A percentile compares a stretch with the other conserved stretches of the same genome.
Conservation (phyloP, 2,329 filamentous ascomycete species). For the Ophiostoma ulmi region DNA sequence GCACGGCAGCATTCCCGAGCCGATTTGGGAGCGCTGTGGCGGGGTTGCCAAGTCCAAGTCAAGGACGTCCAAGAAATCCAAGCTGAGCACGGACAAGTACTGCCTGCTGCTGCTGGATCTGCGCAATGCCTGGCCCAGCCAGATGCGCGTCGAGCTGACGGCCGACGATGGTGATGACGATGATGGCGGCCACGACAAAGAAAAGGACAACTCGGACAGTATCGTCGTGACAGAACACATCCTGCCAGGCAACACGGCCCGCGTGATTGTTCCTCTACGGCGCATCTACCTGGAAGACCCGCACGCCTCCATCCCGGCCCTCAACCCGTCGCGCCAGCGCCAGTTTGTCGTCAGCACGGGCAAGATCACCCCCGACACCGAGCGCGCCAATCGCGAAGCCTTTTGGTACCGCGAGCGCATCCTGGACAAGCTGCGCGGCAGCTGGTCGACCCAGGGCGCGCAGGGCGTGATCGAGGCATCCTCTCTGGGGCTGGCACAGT, state of each 20-base stretch:
- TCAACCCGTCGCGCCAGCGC: slow-evolving; percentile 77
- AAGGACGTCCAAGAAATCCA: not conserved
- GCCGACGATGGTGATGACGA: slow-evolving; percentile 34
- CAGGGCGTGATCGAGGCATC: not conserved
- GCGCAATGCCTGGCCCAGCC: slow-evolving; percentile 83
- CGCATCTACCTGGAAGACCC: slow-evolving; percentile 72
- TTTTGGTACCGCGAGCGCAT: slow-evolving; percentile 90
- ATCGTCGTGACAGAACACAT: slow-evolving; percentile 52
- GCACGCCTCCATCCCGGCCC: slow-evolving; percentile 68
- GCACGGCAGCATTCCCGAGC: slow-evolving; percentile 57
- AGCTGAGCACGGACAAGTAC: slow-evolving; percentile 50
- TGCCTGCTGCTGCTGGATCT: slow-evolving; percentile 79
- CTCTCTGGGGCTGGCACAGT: not conserved
- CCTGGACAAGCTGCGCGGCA: slow-evolving; percentile 63
- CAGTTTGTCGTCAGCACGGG: slow-evolving; percentile 85
- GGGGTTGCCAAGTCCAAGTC: slow-evolving; percentile 36
- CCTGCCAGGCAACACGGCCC: slow-evolving; percentile 63
- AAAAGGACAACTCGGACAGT: not conserved
- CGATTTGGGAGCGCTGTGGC: slow-evolving; percentile 49
- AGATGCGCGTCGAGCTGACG: slow-evolving; percentile 60
- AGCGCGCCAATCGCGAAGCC: slow-evolving; percentile 70
- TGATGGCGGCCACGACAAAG: not conserved
- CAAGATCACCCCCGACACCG: slow-evolving; percentile 72
- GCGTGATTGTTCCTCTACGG: slow-evolving; percentile 70
- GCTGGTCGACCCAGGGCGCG: slow-evolving; percentile 54